Conservation (phyloP, 2,329 filamentous ascomycete genomes). For the Aspergillus viridinutans region DNA sequence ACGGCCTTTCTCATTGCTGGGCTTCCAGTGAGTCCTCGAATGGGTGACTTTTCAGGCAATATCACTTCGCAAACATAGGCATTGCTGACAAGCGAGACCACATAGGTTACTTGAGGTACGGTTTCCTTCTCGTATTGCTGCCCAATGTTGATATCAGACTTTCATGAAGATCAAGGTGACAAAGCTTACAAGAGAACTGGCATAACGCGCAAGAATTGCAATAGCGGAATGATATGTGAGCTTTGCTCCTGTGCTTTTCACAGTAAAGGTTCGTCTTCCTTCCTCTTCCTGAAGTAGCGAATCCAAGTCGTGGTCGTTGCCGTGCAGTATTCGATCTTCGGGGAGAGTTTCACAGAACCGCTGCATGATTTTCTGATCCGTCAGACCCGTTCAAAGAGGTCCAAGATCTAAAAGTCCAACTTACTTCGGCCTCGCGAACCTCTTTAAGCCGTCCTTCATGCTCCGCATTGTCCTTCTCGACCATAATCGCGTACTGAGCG, state of each 20-base stretch:
- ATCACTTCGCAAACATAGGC: constrained; percentile 74
- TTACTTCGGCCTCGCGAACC: constrained; percentile 43
- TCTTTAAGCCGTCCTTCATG: constrained; percentile 56
- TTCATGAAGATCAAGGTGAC: not conserved
- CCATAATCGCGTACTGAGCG: constrained; percentile 69
- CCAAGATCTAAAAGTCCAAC: not conserved
- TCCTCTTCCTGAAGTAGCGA: constrained; percentile 53
- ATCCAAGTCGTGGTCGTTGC: constrained; percentile 55
- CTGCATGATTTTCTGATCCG: constrained; percentile 54
- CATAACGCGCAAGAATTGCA: constrained; percentile 67
- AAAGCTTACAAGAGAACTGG: constrained; percentile 56
- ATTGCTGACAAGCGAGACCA: constrained; percentile 53
- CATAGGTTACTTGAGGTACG: constrained; percentile 53
- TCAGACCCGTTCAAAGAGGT: not conserved
- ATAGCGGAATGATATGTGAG: constrained; percentile 74
- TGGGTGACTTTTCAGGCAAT: constrained; percentile 69
- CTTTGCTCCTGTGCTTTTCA: constrained; percentile 67
- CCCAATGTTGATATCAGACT: constrained; percentile 6
- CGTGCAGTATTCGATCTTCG: constrained; percentile 65
- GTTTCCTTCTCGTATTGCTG: constrained; percentile 48
- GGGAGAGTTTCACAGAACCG: constrained; percentile 72
- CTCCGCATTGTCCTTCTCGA: constrained; percentile 67
- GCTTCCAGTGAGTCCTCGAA: constrained; percentile 62
- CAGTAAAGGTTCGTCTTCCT: constrained; percentile 52
- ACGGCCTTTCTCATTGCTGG: constrained; percentile 65